Evolutionary conservation across 306 rosid species (phyloP), one percentile per base, ranked within the genome.

Genomic region (Datisca glomerata): DNA sequence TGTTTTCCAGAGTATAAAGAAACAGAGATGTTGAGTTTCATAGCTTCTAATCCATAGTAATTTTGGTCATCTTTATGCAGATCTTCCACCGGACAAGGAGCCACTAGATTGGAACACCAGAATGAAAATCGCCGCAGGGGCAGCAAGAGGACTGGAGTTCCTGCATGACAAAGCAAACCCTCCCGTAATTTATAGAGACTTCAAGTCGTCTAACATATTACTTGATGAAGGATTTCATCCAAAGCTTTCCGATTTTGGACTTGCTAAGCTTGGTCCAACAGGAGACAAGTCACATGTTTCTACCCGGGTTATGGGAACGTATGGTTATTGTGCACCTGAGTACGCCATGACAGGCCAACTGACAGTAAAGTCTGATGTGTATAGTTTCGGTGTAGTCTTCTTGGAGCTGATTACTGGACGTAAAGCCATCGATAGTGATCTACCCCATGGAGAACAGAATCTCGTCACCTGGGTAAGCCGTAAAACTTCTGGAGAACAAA

Each of bases 211-310:
- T 25, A 85, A 85, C 52, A 85, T 85, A 61, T 85, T 85, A 64
- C 63, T 85, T 43, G 93, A 80, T 5, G 93, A 85, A 69, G 93
- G 75, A 51, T 85, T 41, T 58, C 87, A 74, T 24, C 95, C 95
- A 18, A 85, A 73, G 65, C 95, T 85, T 63, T 85, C 95, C 55
- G 95, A 85, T 66, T 85, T 85, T 54, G 95, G 95, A 49, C 95
- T 85, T 41, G 95, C 95, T 9, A 85, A 85, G 73, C 95, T 85
- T 43, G 95, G 95, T 60, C 95, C 95, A 16, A 75, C 75, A 3
- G 95, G 93, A 44, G 93, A 85, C 65, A 85, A 85, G 64, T 85
- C 95, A 12, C 95, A 85, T 21, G 93, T 85, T 65, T 85, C 93
- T 49, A 85, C 95, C 35, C 66, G 93, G 58, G 95, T 85, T 31